phyloP scores from a whole-genome alignment of 257 asterid species.

The Osmanthus fragrans region DNA sequence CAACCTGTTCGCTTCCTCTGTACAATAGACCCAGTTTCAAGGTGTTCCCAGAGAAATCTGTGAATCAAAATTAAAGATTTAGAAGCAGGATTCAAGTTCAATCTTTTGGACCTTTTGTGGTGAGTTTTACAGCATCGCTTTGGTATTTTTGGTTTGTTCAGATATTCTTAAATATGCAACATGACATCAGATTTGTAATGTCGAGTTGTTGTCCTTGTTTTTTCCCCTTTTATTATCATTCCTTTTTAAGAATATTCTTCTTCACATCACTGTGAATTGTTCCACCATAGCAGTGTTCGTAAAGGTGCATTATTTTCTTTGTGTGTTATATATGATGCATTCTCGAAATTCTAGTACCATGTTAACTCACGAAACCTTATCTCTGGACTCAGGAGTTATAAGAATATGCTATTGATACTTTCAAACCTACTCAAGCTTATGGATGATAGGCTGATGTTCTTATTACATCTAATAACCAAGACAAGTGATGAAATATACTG shows the following conservation, averaged over 20 bases:
- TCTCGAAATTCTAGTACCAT: too few relatives aligned
- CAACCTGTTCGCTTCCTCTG: slow-evolving; percentile 5
- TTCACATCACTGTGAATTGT: neutral
- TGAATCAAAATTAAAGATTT: slow-evolving; percentile 12
- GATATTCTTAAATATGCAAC: neutral
- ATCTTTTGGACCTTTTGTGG: slow-evolving; percentile 10
- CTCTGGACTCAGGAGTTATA: neutral
- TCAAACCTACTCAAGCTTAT: neutral
- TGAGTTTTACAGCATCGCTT: neutral
- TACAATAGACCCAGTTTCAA: slow-evolving; percentile 1
- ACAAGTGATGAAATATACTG: neutral
- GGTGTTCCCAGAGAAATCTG: neutral
- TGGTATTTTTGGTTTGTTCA: neutral
- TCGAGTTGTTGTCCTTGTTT: neutral
- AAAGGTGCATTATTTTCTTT: neutral
- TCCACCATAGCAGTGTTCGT: neutral
- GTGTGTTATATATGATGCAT: neutral
- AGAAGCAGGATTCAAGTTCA: neutral
- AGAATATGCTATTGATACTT: neutral
- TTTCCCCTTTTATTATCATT: neutral
- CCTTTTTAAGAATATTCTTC: neutral
- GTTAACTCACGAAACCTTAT: neutral
- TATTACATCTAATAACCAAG: neutral
- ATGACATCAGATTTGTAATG: neutral
- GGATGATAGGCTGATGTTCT: neutral